Percentiles rank a stretch among this genome's conserved stretches.
Conservation (phyloP, 202 grass and related monocot species). For the Setaria italica region DNA sequence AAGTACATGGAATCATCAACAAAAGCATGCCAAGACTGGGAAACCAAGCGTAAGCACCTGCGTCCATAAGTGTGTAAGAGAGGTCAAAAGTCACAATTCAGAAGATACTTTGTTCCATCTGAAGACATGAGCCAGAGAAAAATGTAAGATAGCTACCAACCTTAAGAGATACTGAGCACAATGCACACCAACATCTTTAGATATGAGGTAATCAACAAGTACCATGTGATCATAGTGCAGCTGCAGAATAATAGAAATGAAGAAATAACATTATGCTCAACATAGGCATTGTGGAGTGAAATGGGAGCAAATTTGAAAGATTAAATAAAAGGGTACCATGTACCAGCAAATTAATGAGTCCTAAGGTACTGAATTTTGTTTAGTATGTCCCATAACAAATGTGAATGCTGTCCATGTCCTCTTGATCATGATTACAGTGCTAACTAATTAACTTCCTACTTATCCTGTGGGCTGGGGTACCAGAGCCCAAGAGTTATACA, state of each 20-base stretch:
- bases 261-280: not conserved
- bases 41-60: constrained; percentile 83
- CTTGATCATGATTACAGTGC: not conserved
- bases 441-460: constrained; percentile 22
- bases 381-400: constrained; percentile 10
- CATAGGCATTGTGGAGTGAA: constrained; percentile 30
- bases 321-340: not conserved
- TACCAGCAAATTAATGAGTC: constrained; percentile 23
- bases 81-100: constrained; percentile 19
- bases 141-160: constrained; percentile 48
- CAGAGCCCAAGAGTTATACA: not conserved
- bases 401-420: not conserved
- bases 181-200: constrained; percentile 81
- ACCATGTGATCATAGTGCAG: constrained; percentile 95
- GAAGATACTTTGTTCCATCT: not conserved
- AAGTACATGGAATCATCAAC: constrained; percentile 58
- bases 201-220: constrained; percentile 95
- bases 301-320: constrained; percentile 14
- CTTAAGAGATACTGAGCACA: constrained; percentile 91
- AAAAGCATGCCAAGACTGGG: constrained; percentile 76
- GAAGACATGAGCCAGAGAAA: constrained; percentile 20
- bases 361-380: not conserved
- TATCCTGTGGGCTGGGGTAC: not conserved
- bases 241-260: constrained; percentile 62
- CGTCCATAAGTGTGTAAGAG: constrained; percentile 13